Conservation (phyloP, 2,329 filamentous ascomycete species). For the Neonectria sp. region DNA sequence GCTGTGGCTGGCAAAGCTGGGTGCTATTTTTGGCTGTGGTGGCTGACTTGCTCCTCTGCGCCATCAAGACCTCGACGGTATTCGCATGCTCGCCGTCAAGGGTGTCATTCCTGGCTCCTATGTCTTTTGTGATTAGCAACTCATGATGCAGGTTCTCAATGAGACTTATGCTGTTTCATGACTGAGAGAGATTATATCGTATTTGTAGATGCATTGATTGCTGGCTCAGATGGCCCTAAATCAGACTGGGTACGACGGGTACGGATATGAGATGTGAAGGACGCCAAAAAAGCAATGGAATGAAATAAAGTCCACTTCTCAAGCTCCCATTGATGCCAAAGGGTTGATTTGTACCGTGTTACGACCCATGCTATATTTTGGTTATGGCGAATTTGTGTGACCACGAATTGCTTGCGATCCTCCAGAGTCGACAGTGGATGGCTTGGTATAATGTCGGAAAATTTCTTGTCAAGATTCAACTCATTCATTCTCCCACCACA, state of each 20-base stretch:
- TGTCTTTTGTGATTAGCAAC: not conserved
- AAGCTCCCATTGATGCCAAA: no score
- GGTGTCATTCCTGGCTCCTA: not conserved
- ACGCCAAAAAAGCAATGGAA: conserved; percentile 11
- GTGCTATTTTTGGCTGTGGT: not conserved
- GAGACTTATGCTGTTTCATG: not conserved
- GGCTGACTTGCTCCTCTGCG: not conserved
- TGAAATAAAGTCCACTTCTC: not conserved
- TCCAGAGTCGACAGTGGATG: not conserved
- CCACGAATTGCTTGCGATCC: not conserved
- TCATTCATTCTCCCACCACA: not conserved
- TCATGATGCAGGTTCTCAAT: not conserved
- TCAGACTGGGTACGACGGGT: not conserved
- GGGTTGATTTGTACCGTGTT: not conserved
- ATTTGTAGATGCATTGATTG: not conserved
- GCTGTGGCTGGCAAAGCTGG: conserved; percentile 30
- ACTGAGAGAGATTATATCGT: not conserved
- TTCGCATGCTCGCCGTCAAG: not conserved
- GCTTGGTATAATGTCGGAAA: not conserved
- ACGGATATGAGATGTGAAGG: conserved; percentile 2
- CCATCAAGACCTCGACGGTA: not conserved
- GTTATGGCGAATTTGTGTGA: not conserved
- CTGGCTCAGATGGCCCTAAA: not conserved
- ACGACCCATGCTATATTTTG: not conserved
- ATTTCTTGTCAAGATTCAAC: conserved; percentile 1